Evolutionary conservation across 2,329 filamentous ascomycete genomes (phyloP).

Genomic region (Blastomyces gilchristii): DNA sequence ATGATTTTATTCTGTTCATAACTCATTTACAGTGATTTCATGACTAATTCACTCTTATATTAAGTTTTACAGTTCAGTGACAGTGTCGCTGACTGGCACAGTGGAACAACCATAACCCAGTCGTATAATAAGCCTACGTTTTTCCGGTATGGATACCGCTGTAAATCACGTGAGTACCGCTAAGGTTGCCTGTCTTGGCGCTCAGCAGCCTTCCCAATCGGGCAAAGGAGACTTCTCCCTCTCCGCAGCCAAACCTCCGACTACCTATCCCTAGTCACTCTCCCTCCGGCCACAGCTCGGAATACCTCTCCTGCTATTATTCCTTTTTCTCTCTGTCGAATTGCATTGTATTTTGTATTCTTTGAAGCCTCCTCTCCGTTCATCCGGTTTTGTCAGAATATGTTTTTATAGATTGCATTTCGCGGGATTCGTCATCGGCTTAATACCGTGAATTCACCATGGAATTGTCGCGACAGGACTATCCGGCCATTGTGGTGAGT

Average conservation of each 20-base stretch:
- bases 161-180: slow-evolving; percentile 11
- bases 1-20: too few relatives aligned
- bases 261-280: neutral
- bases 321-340: neutral
- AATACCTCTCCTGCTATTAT: too few relatives aligned
- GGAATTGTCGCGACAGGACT: slow-evolving; percentile 77
- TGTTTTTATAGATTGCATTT: slow-evolving; percentile 3
- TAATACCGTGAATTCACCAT: slow-evolving; percentile 35
- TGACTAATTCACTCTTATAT: too few relatives aligned
- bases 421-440: slow-evolving; percentile 4
- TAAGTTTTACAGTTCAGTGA: too few relatives aligned
- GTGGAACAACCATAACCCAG: too few relatives aligned
- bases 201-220: slow-evolving; percentile 7
- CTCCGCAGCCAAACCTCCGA: neutral
- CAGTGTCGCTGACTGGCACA: too few relatives aligned
- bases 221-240: slow-evolving; percentile 13
- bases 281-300: neutral
- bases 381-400: neutral
- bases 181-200: slow-evolving; percentile 5
- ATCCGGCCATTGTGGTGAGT: slow-evolving; percentile 87
- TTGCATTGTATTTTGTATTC: neutral
- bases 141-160: too few relatives aligned
- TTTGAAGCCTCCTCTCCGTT: neutral
- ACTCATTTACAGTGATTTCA: too few relatives aligned
- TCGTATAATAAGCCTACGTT: too few relatives aligned